Percentiles rank a stretch among this genome's conserved stretches.
Evolutionary conservation across 805 yeast species (phyloP).

Genomic region (Komagataella pastoris): DNA sequence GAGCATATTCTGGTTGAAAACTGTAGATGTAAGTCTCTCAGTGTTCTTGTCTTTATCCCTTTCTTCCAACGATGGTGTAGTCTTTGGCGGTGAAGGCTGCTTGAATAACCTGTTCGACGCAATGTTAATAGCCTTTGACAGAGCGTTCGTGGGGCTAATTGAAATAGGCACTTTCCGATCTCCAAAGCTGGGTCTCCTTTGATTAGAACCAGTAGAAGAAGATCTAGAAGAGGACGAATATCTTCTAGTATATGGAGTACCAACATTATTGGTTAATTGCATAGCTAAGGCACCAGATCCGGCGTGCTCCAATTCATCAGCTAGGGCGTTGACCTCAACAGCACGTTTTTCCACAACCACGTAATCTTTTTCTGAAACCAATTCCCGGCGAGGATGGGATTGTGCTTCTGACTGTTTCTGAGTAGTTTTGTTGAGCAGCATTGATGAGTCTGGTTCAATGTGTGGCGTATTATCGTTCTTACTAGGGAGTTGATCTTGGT

Average conservation of each 20-base stretch:
- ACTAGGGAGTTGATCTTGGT: not conserved
- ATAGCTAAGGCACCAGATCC: constrained; percentile 18
- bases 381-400: constrained; percentile 17
- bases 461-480: constrained; percentile 1
- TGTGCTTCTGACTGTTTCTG: constrained; percentile 2
- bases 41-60: not conserved
- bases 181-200: constrained; percentile 47
- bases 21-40: not conserved
- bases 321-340: constrained; percentile 90
- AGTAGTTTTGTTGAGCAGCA: not conserved
- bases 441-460: constrained; percentile 2
- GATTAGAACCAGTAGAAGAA: constrained; percentile 24
- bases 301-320: constrained; percentile 74
- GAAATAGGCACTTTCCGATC: constrained; percentile 57
- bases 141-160: constrained; percentile 74
- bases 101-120: constrained; percentile 87
- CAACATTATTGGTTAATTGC: constrained; percentile 17
- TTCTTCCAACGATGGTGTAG: not conserved
- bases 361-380: constrained; percentile 66
- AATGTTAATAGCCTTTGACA: constrained; percentile 69
- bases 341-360: constrained; percentile 92
- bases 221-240: constrained; percentile 25
- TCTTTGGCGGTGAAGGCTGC: constrained; percentile 5
- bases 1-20: not conserved
- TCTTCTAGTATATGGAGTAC: constrained; percentile 8